These are phyloP conservation scores for Fraxinus baroniana DNA, from an alignment of 305 asterid species.

Conservation along the genomic window DNA sequence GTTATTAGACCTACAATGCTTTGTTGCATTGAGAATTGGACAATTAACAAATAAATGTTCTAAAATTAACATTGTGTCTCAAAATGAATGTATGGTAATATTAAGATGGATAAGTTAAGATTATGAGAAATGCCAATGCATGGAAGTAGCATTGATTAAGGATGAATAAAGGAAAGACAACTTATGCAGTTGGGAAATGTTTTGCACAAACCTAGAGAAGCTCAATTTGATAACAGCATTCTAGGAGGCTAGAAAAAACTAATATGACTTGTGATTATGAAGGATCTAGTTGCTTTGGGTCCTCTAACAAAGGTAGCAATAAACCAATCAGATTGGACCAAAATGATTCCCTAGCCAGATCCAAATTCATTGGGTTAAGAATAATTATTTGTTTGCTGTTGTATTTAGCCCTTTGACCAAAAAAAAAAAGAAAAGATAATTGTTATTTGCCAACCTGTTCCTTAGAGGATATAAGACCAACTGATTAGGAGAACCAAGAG, in stretches of 20 bases:
- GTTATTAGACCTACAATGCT: not conserved
- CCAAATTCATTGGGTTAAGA: not conserved
- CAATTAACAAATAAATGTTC: not conserved
- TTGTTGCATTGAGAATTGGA: not conserved
- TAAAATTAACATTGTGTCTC: not conserved
- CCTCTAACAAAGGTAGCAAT: not conserved
- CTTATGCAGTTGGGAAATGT: not conserved
- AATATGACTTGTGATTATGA: not conserved
- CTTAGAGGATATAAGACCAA: not conserved
- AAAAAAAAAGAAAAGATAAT: not conserved
- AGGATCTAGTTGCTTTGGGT: not conserved
- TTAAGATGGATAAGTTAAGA: not conserved
- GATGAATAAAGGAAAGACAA: not conserved
- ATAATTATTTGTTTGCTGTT: not conserved
- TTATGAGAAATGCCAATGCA: not conserved
- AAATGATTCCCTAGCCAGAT: not conserved
- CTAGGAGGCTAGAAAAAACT: not conserved
- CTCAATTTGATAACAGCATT: not conserved
- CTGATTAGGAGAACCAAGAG: not conserved
- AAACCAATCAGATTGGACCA: not conserved
- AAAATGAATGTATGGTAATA: not conserved
- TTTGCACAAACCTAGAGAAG: not conserved
- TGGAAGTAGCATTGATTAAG: not conserved
- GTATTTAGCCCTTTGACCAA: not conserved
- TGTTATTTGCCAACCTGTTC: not conserved